These are phyloP conservation scores for Diaporthe citri DNA, from an alignment of 2,329 filamentous ascomycete genomes.

Conservation along the genomic window DNA sequence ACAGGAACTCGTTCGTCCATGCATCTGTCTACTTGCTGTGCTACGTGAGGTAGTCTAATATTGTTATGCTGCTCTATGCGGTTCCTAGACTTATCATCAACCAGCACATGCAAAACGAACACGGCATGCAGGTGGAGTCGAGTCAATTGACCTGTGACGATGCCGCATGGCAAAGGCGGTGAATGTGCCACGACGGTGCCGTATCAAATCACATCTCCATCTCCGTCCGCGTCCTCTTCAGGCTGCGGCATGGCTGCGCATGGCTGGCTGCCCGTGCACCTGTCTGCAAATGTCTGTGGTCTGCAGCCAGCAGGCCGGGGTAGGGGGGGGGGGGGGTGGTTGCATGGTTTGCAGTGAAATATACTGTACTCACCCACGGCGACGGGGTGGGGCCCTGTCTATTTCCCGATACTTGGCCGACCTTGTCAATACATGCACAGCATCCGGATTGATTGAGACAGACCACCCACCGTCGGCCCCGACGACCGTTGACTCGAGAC, in stretches of 20 bases:
- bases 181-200: conserved; percentile 24
- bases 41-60: not conserved
- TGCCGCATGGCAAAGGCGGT: conserved; percentile 30
- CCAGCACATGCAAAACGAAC: conserved; percentile 12
- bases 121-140: conserved; percentile 25
- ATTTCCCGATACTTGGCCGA: conserved; percentile 21
- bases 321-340: not conserved
- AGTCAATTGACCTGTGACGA: conserved; percentile 32
- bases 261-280: conserved; percentile 11
- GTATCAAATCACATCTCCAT: conserved; percentile 22
- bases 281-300: not conserved
- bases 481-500: conserved; percentile 29
- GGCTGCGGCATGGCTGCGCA: conserved; percentile 11
- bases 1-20: not conserved
- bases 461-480: conserved; percentile 11
- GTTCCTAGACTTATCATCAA: conserved; percentile 2
- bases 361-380: conserved; percentile 25
- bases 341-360: conserved; percentile 10
- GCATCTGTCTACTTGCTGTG: not conserved
- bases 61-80: conserved; percentile 1
- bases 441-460: not conserved
- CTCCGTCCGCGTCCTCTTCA: not conserved
- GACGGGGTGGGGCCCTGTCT: conserved; percentile 10
- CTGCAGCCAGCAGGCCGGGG: not conserved
- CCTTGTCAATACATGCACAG: not conserved